These are phyloP conservation scores for Ceratobasidium sp. DNA, from an alignment of 1,284 basidiomycete genomes.

Conservation along the genomic window DNA sequence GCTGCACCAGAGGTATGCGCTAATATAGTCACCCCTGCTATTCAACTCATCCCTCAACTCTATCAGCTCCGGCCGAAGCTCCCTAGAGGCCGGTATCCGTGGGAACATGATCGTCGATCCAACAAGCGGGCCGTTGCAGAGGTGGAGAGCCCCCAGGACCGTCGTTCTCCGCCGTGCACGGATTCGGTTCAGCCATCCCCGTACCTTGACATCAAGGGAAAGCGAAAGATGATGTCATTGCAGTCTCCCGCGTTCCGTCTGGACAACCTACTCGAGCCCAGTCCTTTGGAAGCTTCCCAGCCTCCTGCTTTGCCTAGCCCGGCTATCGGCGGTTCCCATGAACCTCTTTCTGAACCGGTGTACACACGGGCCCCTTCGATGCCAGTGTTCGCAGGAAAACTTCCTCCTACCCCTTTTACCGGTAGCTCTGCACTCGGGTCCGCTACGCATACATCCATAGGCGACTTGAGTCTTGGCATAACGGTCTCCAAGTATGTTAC, in stretches of 20 bases:
- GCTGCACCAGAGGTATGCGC: conserved; percentile 18
- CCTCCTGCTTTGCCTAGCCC: not conserved
- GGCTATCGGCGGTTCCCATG: not conserved
- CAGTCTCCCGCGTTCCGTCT: conserved; percentile 32
- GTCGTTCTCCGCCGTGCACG: not conserved
- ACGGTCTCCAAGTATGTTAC: conserved; percentile 3
- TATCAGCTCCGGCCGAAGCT: not conserved
- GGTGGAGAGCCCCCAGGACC: not conserved
- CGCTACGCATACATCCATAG: not conserved
- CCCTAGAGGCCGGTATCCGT: not conserved
- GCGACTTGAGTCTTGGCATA: conserved; percentile 4
- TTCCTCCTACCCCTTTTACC: conserved; percentile 23
- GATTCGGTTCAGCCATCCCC: not conserved
- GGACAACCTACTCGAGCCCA: conserved; percentile 17
- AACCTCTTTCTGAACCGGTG: not conserved
- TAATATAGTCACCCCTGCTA: not conserved
- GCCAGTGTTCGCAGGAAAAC: conserved; percentile 13
- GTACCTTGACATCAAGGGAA: conserved; percentile 18
- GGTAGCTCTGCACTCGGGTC: not conserved
- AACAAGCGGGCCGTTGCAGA: conserved; percentile 2
- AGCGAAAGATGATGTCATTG: conserved; percentile 9
- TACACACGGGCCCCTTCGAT: not conserved
- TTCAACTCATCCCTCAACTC: not conserved
- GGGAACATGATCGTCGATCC: conserved; percentile 10
- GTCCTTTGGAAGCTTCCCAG: not conserved